Evolutionary conservation across 2,329 filamentous ascomycete species (phyloP), one percentile per base, ranked within the genome.

Genomic region (Aspergillus vadensis): DNA sequence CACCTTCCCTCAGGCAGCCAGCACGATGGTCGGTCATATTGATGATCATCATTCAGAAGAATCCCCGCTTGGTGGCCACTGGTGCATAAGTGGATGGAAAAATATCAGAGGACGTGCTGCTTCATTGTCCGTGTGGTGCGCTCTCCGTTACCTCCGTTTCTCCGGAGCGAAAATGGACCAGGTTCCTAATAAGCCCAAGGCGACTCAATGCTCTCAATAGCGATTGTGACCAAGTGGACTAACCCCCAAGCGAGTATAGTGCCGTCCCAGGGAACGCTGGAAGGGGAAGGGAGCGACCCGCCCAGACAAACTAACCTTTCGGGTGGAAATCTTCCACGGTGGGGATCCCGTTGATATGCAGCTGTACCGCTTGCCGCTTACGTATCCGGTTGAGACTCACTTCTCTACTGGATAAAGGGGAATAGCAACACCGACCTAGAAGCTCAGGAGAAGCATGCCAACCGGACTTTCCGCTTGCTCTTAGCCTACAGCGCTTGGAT

Each of bases 291-390:
- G 47, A 50, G 23, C 47, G 25, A 30, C 47, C 47, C 23, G 47
- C 25, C 47, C 47, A 50, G 25, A 27, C 47, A 27, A 15, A 36
- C 39, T 55, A 47, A 44, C 53, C 39, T 19, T 47, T 39, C 53
- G 53, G 53, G 53, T 55, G 41, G 53, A 55, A 55, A 41, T 47
- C 53, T 32, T 41, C 53, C 53, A 32, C 53, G 39, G 53, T 55
- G 53, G 53, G 23, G 53, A 44, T 55, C 53, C 53, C 53, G 53
- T 44, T 55, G 41, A 36, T 55, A 55, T 55, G 53, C 53, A 55
- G 53, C 52, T 19, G 43, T 44, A 55, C 53, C 53, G 43, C 53
- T 47, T 44, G 39, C 43, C 43, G 53, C 53, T 55, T 55, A 47
- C 53, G 36, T n/a, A 25, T n/a, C 21, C 38, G 9, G 38, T 43